Evolutionary conservation across 2,329 filamentous ascomycete species (phyloP).

Genomic region (Didymella keratinophila): DNA sequence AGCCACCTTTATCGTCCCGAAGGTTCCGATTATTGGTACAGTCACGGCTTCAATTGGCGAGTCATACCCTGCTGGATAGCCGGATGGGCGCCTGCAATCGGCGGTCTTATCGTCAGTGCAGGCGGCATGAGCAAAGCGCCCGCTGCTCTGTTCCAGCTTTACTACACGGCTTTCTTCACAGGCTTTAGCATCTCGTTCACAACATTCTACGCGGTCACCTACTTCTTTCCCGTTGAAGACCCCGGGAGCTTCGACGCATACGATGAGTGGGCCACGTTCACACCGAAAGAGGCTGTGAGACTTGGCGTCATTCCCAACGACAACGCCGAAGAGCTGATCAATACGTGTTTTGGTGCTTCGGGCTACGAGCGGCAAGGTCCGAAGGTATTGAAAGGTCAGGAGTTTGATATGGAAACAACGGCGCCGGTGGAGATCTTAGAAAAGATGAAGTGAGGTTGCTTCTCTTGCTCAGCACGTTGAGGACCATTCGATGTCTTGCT

Average conservation of each 20-base stretch:
- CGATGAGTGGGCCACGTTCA: neutral
- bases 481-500: neutral
- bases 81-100: neutral
- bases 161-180: neutral
- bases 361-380: neutral
- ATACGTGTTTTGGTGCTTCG: slow-evolving; percentile 1
- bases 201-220: neutral
- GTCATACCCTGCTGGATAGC: neutral
- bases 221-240: neutral
- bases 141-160: neutral
- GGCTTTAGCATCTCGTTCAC: neutral
- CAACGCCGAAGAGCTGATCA: slow-evolving; percentile 16
- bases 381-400: slow-evolving; percentile 1
- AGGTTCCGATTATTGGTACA: neutral
- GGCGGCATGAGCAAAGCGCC: neutral
- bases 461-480: neutral
- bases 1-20: neutral
- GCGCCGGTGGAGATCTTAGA: neutral
- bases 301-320: neutral
- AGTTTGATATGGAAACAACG: neutral
- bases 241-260: neutral
- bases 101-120: neutral
- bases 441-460: neutral
- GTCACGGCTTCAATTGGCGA: neutral
- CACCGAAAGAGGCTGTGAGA: neutral